These are phyloP conservation scores for Backusella tarrabulga DNA, from an alignment of 192 early-diverging fungal species.

Conservation along the genomic window DNA sequence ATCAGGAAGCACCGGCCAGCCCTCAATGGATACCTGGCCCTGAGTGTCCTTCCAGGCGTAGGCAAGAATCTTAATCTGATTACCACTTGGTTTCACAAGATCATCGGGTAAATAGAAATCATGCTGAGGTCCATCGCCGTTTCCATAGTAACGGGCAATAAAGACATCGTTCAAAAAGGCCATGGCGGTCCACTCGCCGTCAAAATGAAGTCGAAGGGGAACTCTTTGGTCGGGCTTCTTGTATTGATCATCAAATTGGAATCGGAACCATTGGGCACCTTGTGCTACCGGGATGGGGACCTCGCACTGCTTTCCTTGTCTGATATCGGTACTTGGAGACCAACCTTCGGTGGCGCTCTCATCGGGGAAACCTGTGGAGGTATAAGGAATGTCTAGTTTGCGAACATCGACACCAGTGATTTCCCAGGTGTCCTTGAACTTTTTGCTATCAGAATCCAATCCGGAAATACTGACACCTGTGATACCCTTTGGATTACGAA, in stretches of 20 bases:
- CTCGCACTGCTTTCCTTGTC: background rate
- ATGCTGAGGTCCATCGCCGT: conserved; percentile 62
- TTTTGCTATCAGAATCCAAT: conserved; percentile 43
- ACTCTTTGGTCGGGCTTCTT: conserved; percentile 28
- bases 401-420: conserved; percentile 77
- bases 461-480: conserved; percentile 63
- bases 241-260: conserved; percentile 26
- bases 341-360: conserved; percentile 49
- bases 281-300: conserved; percentile 28
- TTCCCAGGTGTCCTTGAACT: conserved; percentile 51
- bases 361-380: conserved; percentile 74
- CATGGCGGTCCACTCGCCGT: conserved; percentile 68
- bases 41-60: conserved; percentile 40
- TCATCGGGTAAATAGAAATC: conserved; percentile 69
- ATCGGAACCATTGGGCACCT: conserved; percentile 32
- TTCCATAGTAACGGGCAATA: conserved; percentile 69
- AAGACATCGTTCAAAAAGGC: conserved; percentile 68
- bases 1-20: conserved; percentile 28
- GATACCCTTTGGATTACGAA: conserved; percentile 72
- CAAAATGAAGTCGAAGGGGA: conserved; percentile 64
- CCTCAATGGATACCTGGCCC: conserved; percentile 16
- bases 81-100: conserved; percentile 35
- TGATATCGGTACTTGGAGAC: conserved; percentile 9
- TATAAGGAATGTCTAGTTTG: conserved; percentile 54
- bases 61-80: conserved; percentile 46